Conservation (phyloP, 441 rosid genomes). For the Codiaeum variegatum region DNA sequence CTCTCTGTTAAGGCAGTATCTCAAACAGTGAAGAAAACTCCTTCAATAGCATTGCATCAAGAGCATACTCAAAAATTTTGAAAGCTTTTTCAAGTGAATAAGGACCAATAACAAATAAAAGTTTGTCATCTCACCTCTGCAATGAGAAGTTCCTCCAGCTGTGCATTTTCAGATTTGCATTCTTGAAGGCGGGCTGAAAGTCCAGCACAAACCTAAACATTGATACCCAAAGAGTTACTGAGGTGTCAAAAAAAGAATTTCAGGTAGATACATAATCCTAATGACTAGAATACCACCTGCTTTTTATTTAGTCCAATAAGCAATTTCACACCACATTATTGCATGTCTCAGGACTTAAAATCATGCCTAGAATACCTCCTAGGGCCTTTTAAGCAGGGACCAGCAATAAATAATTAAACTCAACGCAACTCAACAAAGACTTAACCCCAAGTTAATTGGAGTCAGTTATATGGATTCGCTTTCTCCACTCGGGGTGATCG, state of each 20-base stretch:
- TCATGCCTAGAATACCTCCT: background rate
- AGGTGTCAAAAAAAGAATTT: background rate
- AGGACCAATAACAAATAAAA: constrained; percentile 18
- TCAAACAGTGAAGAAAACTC: constrained; percentile 25
- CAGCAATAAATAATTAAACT: background rate
- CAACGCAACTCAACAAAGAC: too few species aligned
- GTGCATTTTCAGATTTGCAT: constrained; percentile 92
- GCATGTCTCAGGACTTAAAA: background rate
- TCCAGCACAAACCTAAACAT: constrained; percentile 82
- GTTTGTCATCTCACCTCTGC: constrained; percentile 63
- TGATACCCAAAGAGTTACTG: constrained; percentile 18
- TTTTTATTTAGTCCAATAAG: background rate
- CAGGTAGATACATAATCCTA: constrained; percentile 7
- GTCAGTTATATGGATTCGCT: too few species aligned
- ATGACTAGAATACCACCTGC: background rate
- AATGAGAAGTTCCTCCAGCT: constrained; percentile 95
- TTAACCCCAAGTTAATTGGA: too few species aligned
- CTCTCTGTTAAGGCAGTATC: constrained; percentile 60
- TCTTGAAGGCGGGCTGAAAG: constrained; percentile 96
- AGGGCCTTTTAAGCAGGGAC: background rate
- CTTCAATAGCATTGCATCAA: constrained; percentile 10
- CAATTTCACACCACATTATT: background rate
- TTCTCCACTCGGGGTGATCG: too few species aligned
- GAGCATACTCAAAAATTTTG: constrained; percentile 14
- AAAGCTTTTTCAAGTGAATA: constrained; percentile 9